Percentiles rank a stretch among this genome's conserved stretches.
phyloP scores from a whole-genome alignment of 345 rosid genomes.

The Iberis pinnata region DNA sequence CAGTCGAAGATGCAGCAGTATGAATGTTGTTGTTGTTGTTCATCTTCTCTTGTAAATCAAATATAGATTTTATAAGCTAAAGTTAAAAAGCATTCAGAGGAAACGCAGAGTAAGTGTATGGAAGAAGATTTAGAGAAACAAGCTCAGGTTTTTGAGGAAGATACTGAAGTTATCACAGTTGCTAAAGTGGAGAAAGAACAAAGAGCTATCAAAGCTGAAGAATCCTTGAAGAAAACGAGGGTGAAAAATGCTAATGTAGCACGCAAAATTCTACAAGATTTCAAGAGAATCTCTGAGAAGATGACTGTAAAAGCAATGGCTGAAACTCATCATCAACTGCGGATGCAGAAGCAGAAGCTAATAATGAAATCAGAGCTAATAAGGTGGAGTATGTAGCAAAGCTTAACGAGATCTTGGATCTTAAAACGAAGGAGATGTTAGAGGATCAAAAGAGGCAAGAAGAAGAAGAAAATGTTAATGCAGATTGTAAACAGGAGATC shows the following conservation, averaged over 20 bases:
- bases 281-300: constrained; percentile 59
- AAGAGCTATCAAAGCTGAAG: constrained; percentile 83
- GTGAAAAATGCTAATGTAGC: constrained; percentile 68
- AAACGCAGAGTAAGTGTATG: constrained; percentile 47
- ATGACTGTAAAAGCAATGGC: constrained; percentile 43
- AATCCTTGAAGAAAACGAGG: constrained; percentile 59
- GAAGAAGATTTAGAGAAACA: constrained; percentile 60
- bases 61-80: too few relatives aligned
- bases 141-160: constrained; percentile 56
- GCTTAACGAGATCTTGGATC: constrained; percentile 36
- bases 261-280: constrained; percentile 69
- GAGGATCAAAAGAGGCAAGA: constrained; percentile 40
- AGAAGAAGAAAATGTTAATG: too few relatives aligned
- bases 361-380: constrained; percentile 40
- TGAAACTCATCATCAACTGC: constrained; percentile 61
- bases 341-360: constrained; percentile 49
- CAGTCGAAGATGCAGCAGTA: constrained; percentile 39
- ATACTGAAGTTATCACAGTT: constrained; percentile 46
- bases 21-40: constrained; percentile 40
- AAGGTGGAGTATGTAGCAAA: constrained; percentile 37
- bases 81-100: too few relatives aligned
- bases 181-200: constrained; percentile 67
- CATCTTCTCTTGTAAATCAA: too few relatives aligned
- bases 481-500: constrained; percentile 37
- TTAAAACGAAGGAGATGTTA: constrained; percentile 39